Base-by-base conservation (phyloP, 2,329 filamentous ascomycete genomes). In the Neofusicoccum sp. region DNA sequence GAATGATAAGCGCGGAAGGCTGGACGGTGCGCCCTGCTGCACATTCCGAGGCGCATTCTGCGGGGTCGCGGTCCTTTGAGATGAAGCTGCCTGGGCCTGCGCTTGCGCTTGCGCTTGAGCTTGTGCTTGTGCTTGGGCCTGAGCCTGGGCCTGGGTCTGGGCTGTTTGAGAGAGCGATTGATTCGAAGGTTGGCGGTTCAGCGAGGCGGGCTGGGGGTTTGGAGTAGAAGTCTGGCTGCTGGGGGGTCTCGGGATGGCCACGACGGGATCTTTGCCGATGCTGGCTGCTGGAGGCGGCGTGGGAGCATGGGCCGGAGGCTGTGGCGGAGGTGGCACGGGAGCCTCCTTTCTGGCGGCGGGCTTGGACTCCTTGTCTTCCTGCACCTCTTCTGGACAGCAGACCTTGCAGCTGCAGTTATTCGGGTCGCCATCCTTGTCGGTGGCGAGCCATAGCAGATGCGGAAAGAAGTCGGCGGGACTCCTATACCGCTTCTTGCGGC, bases 391-490 rank as follows among this genome's bases (percentile, higher is more conserved):
- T 1, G 83, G 82, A 12, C 77, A 81, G 70, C 83, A 86, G 54
- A 84, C 74, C 69, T 83, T 83, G 74, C 83, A 86, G 16, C 76
- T 75, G 71, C 83, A 86, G 65, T 86, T 85, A 62, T 79, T 75
- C 48, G 75, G 75, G 64, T 86, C 81, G 44, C 78, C 80, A 36
- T 73, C 75, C 62, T 79, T 76, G 64, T 86, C 84, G 20, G 79
- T 81, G 48, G 73, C 75, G 1, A 86, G 78, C 82, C 84, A 85
- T 1, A 85, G 69, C 3, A 86, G 71, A 68, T 86, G 84, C 2
- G 82, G 82, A 63, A 85, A 84, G 73, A 86, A 86, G 63, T 86
- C 84, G 56, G 78, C 78, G 0, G 84, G 83, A 66, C 82, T 86
- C 59, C 84, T 73, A 68, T 80, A 86, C 51, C 83, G 78, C 71